Conservation (phyloP, 2,329 filamentous ascomycete species). For the Paradendryphiella salina region DNA sequence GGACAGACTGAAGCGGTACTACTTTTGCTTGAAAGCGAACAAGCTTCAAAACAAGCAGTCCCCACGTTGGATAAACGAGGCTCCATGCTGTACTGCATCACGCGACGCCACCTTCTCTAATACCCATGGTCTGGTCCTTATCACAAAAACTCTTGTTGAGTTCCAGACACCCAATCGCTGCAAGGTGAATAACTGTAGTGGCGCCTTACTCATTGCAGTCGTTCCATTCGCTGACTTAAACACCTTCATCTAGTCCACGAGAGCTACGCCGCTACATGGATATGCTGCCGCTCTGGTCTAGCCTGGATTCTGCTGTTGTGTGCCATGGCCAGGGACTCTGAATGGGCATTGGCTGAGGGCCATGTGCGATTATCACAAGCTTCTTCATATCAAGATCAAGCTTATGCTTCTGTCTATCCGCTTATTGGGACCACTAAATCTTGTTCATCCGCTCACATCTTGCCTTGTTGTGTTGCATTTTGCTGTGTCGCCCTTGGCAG, state of each 20-base stretch:
- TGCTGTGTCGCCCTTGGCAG: neutral
- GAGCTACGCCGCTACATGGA: slow-evolving; percentile 22
- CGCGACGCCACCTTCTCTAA: slow-evolving; percentile 14
- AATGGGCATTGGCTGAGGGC: slow-evolving; percentile 12
- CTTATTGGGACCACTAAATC: slow-evolving; percentile 20
- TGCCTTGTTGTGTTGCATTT: slow-evolving; percentile 16
- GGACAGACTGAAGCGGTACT: neutral
- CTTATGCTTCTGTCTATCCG: slow-evolving; percentile 23
- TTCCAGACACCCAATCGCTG: slow-evolving; percentile 23
- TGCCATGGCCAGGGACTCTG: neutral
- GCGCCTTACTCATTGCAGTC: slow-evolving; percentile 16
- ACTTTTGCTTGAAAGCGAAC: neutral
- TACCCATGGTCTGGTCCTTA: slow-evolving; percentile 26
- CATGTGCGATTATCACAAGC: slow-evolving; percentile 17
- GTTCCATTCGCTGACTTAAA: slow-evolving; percentile 20
- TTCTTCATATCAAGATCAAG: slow-evolving; percentile 32
- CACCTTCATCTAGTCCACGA: slow-evolving; percentile 23
- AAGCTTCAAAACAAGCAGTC: slow-evolving; percentile 3
- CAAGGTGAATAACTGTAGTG: slow-evolving; percentile 19
- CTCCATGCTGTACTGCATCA: slow-evolving; percentile 16
- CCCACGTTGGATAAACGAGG: slow-evolving; percentile 28
- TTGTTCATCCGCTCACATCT: slow-evolving; percentile 23
- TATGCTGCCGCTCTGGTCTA: slow-evolving; percentile 18
- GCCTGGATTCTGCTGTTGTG: slow-evolving; percentile 4
- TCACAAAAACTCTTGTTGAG: slow-evolving; percentile 25